Percentiles rank a stretch among this genome's conserved stretches.
Evolutionary conservation across 2,329 filamentous ascomycete genomes (phyloP).

Genomic region (Phialocephala sp.): DNA sequence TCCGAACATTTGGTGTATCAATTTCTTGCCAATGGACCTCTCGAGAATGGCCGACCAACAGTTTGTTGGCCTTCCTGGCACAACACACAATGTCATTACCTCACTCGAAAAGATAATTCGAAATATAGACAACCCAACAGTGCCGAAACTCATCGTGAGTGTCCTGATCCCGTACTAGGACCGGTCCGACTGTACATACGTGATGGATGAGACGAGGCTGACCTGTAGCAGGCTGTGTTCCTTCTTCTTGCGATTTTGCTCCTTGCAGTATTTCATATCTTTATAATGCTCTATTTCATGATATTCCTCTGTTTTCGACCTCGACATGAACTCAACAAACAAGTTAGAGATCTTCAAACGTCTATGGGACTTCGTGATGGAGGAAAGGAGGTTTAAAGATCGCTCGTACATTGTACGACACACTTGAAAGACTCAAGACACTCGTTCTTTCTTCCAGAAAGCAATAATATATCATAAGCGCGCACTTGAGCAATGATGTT

Average conservation of each 20-base stretch:
- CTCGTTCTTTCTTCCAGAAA: neutral
- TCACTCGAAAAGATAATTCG: neutral
- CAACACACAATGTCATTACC: neutral
- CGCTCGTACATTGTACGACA: neutral
- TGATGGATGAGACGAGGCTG: neutral
- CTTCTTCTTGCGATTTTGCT: neutral
- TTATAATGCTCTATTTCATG: neutral
- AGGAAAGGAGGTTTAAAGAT: constrained; percentile 2
- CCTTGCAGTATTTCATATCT: neutral
- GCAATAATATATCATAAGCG: neutral
- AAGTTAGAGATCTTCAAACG: neutral
- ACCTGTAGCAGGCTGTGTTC: neutral
- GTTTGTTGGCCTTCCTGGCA: neutral
- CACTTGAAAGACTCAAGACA: too few relatives aligned
- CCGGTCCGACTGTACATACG: neutral
- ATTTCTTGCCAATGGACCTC: neutral
- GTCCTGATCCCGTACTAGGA: neutral
- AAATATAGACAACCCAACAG: neutral
- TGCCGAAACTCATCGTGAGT: neutral
- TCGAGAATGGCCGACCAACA: constrained; percentile 1
- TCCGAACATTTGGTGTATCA: neutral
- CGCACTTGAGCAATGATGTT: neutral
- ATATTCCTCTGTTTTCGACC: neutral
- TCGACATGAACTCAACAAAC: constrained; percentile 2
- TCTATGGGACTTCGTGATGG: constrained; percentile 1